Percentiles rank a stretch among this genome's conserved stretches.
Conservation (phyloP, 78 protist species). For the Creolimax fragrantissima region DNA sequence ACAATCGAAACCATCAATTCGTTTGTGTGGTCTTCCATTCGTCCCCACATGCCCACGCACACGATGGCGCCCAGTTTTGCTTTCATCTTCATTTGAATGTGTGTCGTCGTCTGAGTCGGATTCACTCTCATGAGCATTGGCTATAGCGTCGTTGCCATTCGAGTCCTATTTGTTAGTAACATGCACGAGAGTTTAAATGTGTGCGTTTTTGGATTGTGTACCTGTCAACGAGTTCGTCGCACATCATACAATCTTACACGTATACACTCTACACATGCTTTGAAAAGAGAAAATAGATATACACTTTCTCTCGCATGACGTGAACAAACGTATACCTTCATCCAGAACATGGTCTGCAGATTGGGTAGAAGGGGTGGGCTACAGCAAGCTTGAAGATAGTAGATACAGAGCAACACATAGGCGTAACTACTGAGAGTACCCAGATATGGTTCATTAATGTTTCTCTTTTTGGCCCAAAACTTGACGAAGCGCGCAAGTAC, state of each 20-base stretch:
- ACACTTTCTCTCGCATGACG: no score
- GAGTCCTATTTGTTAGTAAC: no score
- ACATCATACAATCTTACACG: no score
- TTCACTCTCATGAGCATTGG: no score
- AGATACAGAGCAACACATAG: constrained; percentile 4
- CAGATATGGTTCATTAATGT: constrained; percentile 37
- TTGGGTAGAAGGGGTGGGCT: constrained; percentile 21
- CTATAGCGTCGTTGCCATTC: no score
- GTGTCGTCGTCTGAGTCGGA: background rate
- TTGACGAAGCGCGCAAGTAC: constrained; percentile 26
- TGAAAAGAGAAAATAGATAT: no score
- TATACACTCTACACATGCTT: no score
- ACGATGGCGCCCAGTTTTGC: no score
- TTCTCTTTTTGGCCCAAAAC: constrained; percentile 43
- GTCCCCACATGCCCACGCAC: background rate
- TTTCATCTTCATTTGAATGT: background rate
- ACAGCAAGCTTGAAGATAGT: constrained; percentile 22
- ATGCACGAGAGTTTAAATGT: no score
- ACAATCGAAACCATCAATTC: background rate
- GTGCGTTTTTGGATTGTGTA: no score
- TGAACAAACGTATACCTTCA: background rate
- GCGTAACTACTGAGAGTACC: constrained; percentile 40
- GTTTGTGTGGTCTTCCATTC: background rate
- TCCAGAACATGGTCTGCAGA: constrained; percentile 8
- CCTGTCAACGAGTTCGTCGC: no score